Base-by-base conservation (phyloP, 1,284 basidiomycete species). In the Sparassis latifolia region DNA sequence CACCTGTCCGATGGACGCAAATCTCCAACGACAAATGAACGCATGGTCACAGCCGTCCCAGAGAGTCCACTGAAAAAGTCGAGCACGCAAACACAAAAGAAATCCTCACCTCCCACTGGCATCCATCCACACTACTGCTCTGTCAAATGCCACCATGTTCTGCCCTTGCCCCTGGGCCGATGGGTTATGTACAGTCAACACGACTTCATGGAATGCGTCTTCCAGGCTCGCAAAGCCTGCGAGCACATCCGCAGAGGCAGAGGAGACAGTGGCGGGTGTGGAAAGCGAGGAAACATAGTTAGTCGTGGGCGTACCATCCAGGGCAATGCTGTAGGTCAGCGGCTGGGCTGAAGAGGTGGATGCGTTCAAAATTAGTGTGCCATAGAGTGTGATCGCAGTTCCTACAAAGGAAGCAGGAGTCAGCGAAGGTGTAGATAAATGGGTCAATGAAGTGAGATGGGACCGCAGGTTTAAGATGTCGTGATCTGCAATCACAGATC, bases 301-400 rank as follows among this genome's bases (percentile, higher is more conserved):
- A 9, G 62, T 65, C n/a, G 63, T 65, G 5, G 61, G 47, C 5
- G 56, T 58, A 32, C 64, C 63, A 44, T 65, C 65, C 29, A 65
- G 56, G n/a, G 56, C 45, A 44, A 65, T 52, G 5, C 62, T 56
- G 42, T 64, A 64, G 2, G 61, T 53, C 20, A 59, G 58, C 20
- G 20, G 20, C 20, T 20, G 20, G 20, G 20, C 20, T 41, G 53
- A 42, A 33, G 54, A 45, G 9, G 55, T 46, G 35, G 43, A 46
- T 10, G 33, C 33, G 44, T 48, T 37, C 28, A 56, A 30, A 47
- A 52, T 51, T 42, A 63, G 55, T 33, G 61, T 64, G 20, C 66
- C 66, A 45, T 56, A 60, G 7, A 67, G 51, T 12, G 55, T 55
- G 42, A 66, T 58, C 31, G 56, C 65, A 12, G 65, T 67, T n/a